Conservation (phyloP, 23 red algal species). For the Gracilariopsis chorda region DNA sequence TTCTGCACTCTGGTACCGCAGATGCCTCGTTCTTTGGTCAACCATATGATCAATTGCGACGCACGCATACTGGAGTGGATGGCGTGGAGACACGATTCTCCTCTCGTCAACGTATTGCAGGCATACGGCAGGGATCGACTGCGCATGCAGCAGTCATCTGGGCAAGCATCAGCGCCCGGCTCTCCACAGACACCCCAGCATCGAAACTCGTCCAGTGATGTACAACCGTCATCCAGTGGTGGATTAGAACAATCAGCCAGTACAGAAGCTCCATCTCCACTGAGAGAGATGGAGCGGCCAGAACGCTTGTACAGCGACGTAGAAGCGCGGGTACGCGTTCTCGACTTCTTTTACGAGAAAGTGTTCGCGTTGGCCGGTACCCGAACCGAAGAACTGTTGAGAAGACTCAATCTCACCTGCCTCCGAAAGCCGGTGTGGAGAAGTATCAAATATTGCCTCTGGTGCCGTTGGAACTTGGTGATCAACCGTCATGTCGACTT, state of each 20-base stretch:
- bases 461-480: constrained; percentile 52
- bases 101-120: constrained; percentile 23
- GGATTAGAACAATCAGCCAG: too few species aligned
- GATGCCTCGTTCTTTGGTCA: constrained; percentile 32
- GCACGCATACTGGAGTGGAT: constrained; percentile 56
- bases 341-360: constrained; percentile 78
- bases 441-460: constrained; percentile 60
- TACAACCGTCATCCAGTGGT: too few species aligned
- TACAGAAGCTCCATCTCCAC: too few species aligned
- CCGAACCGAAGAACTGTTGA: constrained; percentile 49
- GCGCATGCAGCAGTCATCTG: not conserved
- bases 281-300: constrained; percentile 2
- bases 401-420: constrained; percentile 30
- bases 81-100: constrained; percentile 62
- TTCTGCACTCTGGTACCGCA: constrained; percentile 18
- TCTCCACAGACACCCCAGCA: too few species aligned
- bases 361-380: constrained; percentile 44
- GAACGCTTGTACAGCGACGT: not conserved
- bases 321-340: constrained; percentile 29
- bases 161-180: not conserved
- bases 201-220: too few species aligned
- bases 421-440: constrained; percentile 53
- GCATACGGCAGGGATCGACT: not conserved
- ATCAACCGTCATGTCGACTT: constrained; percentile 79
- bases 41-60: constrained; percentile 59